Percentiles rank a stretch among this genome's conserved stretches.
Conservation (phyloP, 1,284 basidiomycete genomes). For the Ganoderma sinense region DNA sequence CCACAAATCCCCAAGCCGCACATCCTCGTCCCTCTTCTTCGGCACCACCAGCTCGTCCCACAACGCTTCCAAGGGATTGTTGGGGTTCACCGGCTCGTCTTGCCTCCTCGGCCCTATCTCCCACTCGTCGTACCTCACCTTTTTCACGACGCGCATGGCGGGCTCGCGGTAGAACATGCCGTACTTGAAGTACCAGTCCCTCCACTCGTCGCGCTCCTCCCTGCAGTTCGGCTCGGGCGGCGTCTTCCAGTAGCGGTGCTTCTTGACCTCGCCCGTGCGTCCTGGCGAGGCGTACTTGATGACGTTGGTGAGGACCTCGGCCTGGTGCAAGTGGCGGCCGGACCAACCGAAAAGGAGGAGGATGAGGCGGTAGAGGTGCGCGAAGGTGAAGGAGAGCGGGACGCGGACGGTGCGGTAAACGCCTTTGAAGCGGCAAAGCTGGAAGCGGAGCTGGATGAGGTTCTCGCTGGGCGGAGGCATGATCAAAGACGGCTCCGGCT, state of each 20-base stretch:
- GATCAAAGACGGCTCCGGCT: neutral
- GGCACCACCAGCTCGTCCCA: conserved; percentile 10
- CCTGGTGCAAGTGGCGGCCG: conserved; percentile 38
- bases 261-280: conserved; percentile 41
- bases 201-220: conserved; percentile 16
- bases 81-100: conserved; percentile 12
- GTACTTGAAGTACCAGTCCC: conserved; percentile 15
- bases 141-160: conserved; percentile 28
- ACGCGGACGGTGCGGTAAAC: conserved; percentile 42
- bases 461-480: conserved; percentile 17
- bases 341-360: conserved; percentile 48
- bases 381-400: conserved; percentile 44
- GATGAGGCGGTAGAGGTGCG: conserved; percentile 44
- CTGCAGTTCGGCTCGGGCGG: conserved; percentile 30
- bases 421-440: conserved; percentile 39
- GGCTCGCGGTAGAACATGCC: conserved; percentile 19
- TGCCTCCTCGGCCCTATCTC: neutral
- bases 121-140: conserved; percentile 2
- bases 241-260: conserved; percentile 34
- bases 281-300: conserved; percentile 33
- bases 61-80: conserved; percentile 22
- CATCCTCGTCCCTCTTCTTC: conserved; percentile 36
- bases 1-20: conserved; percentile 42
- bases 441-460: conserved; percentile 42
- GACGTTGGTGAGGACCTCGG: conserved; percentile 37